Base-by-base conservation (phyloP, 345 rosid genomes). In the Hirschfeldia incana region DNA sequence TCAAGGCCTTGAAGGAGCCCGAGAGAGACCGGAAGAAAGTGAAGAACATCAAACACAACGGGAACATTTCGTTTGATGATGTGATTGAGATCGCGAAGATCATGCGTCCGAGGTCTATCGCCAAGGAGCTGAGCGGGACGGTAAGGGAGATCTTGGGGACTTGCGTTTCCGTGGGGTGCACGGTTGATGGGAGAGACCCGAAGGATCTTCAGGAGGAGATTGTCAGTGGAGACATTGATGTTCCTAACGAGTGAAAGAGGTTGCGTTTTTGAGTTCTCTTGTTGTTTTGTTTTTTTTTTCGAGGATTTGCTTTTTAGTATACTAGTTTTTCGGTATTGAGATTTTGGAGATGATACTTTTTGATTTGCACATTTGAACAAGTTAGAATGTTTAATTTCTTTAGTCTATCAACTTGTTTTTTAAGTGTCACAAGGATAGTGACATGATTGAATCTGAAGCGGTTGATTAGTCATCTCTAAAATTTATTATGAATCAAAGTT, bases 1-100 rank as follows among this genome's bases (percentile, higher is more conserved):
- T 88, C 80, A 88, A 88, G 77, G 87, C 90, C 0, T 69, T 88
- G 2, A 86, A 87, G 83, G 92, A 88, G 77, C 92, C 61, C 0
- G 61, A 57, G 61, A 57, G 61, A 7, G 61, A 57, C 61, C 28
- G 61, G 0, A 59, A 59, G 64, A 59, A 59, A 33, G 64, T 59
- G 64, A 59, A 59, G 64, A 59, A 59, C 64, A 59, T 59, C 15
- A 59, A 59, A 1, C 64, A 59, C 15, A 59, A 59, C n/a, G 64
- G 64, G n/a, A 59, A 59, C 64, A 59, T 59, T 15, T 59, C 64
- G 33, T 59, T 59, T 2, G 64, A 59, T 27, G 64, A 59, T 15
- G 64, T 59, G 2, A 27, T 59, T 7, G 64, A 59, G 64, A 59
- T 59, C 7, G 33, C 64, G 6, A 53, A 53, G 27, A 51, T 84